These are phyloP conservation scores for Metschnikowia matae DNA, from an alignment of 805 yeast genomes.

Conservation along the genomic window DNA sequence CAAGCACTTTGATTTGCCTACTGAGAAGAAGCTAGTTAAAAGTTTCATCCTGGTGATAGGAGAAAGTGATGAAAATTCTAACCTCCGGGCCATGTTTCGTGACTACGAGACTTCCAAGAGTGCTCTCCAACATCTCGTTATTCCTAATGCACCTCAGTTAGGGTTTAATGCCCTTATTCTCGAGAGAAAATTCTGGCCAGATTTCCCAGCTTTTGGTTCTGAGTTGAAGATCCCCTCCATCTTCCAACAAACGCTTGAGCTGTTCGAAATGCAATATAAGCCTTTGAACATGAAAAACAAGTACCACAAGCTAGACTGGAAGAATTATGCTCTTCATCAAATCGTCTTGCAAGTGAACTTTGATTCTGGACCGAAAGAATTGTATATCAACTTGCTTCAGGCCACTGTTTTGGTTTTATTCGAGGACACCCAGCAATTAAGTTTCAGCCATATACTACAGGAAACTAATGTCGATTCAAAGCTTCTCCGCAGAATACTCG, in stretches of 20 bases:
- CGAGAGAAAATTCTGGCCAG: constrained; percentile 40
- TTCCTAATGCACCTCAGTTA: constrained; percentile 3
- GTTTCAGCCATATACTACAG: constrained; percentile 19
- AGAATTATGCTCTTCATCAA: constrained; percentile 38
- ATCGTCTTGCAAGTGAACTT: constrained; percentile 31
- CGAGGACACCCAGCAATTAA: constrained; percentile 23
- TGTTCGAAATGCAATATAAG: constrained; percentile 22
- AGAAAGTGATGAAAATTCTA: constrained; percentile 26
- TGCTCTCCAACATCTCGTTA: constrained; percentile 10
- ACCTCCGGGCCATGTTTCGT: constrained; percentile 31
- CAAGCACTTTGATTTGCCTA: constrained; percentile 15
- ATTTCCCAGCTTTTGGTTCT: constrained; percentile 24
- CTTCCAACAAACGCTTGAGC: constrained; percentile 17
- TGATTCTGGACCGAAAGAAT: constrained; percentile 27
- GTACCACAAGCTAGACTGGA: constrained; percentile 39
- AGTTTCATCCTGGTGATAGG: constrained; percentile 27
- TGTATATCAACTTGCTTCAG: constrained; percentile 41
- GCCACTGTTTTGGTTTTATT: constrained; percentile 39
- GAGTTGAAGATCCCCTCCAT: constrained; percentile 23
- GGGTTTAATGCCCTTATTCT: constrained; percentile 32
- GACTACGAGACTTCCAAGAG: constrained; percentile 25
- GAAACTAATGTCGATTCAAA: constrained; percentile 30
- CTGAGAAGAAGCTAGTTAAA: constrained; percentile 24
- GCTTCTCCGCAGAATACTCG: constrained; percentile 28
- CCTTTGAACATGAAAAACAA: constrained; percentile 19